Percentiles rank a stretch among this genome's conserved stretches.
Evolutionary conservation across 345 rosid genomes (phyloP).

Genomic region (Ceriops decandra): DNA sequence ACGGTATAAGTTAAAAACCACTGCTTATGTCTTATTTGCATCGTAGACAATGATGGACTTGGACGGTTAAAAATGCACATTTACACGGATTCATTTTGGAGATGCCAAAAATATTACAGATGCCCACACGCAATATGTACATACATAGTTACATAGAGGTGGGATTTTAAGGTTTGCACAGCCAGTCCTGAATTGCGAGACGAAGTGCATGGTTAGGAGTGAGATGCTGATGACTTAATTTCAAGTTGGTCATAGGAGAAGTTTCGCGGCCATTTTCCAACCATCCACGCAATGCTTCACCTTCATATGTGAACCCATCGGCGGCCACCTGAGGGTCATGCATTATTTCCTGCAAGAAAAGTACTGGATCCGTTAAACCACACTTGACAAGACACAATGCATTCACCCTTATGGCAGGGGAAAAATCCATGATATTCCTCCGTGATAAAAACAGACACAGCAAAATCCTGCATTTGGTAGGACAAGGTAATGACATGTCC

Average conservation of each 20-base stretch:
- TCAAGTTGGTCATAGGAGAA: constrained; percentile 74
- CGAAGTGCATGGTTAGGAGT: constrained; percentile 60
- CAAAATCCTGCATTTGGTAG: not conserved
- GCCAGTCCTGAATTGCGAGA: constrained; percentile 75
- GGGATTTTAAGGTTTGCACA: constrained; percentile 42
- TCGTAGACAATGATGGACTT: constrained; percentile 7
- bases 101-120: no score
- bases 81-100: no score
- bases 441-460: not conserved
- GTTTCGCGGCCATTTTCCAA: constrained; percentile 53
- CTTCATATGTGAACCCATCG: constrained; percentile 74
- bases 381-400: not conserved
- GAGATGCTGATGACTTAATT: constrained; percentile 47
- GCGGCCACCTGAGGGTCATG: constrained; percentile 75
- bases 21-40: not conserved
- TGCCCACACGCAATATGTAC: no score
- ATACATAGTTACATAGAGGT: no score
- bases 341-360: constrained; percentile 63
- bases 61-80: not conserved
- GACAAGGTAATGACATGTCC: not conserved
- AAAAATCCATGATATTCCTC: not conserved
- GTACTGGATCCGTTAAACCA: not conserved
- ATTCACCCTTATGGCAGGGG: not conserved
- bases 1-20: not conserved
- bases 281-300: constrained; percentile 60